These are phyloP conservation scores for Mariannaea sp. DNA, from an alignment of 2,329 filamentous ascomycete species.

Conservation along the genomic window DNA sequence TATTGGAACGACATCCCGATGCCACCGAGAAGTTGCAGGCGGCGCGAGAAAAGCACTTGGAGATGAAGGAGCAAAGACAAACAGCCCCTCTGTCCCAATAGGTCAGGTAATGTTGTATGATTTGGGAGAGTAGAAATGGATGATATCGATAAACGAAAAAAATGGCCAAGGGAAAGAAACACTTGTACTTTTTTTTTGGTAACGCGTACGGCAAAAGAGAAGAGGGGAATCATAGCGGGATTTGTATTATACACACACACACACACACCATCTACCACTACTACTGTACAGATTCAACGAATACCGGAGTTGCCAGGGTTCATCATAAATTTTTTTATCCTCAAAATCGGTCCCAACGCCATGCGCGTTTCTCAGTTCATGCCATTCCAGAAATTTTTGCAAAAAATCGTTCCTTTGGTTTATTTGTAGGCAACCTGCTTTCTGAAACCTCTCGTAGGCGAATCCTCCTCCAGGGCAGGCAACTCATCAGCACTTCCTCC, in stretches of 20 bases:
- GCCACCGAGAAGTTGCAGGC: conserved; percentile 52
- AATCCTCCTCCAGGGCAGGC: conserved; percentile 42
- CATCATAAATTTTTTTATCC: conserved; percentile 22
- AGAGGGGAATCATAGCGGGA: conserved; percentile 39
- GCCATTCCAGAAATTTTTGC: too few species aligned
- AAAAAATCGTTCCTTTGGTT: background rate
- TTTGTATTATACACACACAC: conserved; percentile 50
- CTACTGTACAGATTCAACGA: conserved; percentile 40
- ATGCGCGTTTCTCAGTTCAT: background rate
- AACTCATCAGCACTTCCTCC: conserved; percentile 50
- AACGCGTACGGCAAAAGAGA: conserved; percentile 24
- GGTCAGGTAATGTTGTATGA: conserved; percentile 28
- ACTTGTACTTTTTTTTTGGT: conserved; percentile 23
- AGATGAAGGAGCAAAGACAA: conserved; percentile 57
- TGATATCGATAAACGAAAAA: too few species aligned
- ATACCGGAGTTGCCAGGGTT: conserved; percentile 35
- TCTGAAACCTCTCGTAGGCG: conserved; percentile 55
- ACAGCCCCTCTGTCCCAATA: conserved; percentile 27
- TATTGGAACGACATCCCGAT: conserved; percentile 54
- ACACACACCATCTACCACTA: conserved; percentile 42
- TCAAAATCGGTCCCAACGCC: background rate
- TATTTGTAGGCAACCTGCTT: conserved; percentile 49
- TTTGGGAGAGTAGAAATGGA: conserved; percentile 28
- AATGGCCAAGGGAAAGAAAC: background rate
- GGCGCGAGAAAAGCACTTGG: conserved; percentile 56